These are phyloP conservation scores for Dorcoceras hygrometricum DNA, from an alignment of 257 asterid species.

Conservation along the genomic window DNA sequence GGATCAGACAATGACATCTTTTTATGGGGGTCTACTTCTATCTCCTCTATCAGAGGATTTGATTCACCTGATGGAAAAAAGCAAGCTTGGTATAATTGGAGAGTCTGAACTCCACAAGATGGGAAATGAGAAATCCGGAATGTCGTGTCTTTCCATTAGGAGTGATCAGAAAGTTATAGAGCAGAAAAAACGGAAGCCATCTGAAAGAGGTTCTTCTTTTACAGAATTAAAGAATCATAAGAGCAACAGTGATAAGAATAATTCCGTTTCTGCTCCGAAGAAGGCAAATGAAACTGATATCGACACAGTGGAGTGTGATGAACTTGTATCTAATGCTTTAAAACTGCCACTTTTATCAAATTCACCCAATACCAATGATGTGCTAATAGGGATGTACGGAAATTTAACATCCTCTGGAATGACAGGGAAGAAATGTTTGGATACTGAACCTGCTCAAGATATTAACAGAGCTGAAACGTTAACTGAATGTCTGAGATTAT, in stretches of 20 bases:
- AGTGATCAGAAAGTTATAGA: slow-evolving; percentile 39
- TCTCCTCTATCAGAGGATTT: slow-evolving; percentile 78
- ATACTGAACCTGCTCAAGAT: slow-evolving; percentile 38
- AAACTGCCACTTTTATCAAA: slow-evolving; percentile 76
- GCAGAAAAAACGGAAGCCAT: slow-evolving; percentile 40
- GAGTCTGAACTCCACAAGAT: slow-evolving; percentile 41
- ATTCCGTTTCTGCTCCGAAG: slow-evolving; percentile 35
- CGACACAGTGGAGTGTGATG: slow-evolving; percentile 60
- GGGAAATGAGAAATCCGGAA: slow-evolving; percentile 34
- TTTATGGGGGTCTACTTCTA: slow-evolving; percentile 44
- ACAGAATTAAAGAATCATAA: slow-evolving; percentile 31
- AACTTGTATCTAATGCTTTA: slow-evolving; percentile 67
- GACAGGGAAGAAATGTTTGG: slow-evolving; percentile 37
- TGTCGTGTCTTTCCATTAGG: slow-evolving; percentile 42
- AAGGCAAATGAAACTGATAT: slow-evolving; percentile 56
- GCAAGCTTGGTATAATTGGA: slow-evolving; percentile 37
- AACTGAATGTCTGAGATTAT: slow-evolving; percentile 36
- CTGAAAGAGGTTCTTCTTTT: slow-evolving; percentile 26
- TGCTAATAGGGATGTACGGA: too few species aligned
- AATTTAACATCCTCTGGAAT: slow-evolving; percentile 1
- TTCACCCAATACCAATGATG: slow-evolving; percentile 32
- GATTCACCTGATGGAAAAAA: slow-evolving; percentile 44
- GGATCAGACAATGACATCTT: slow-evolving; percentile 84
- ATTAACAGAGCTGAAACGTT: slow-evolving; percentile 41
- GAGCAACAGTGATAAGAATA: slow-evolving; percentile 28